Conservation (phyloP, 345 rosid genomes). For the Tarenaya hassleriana region DNA sequence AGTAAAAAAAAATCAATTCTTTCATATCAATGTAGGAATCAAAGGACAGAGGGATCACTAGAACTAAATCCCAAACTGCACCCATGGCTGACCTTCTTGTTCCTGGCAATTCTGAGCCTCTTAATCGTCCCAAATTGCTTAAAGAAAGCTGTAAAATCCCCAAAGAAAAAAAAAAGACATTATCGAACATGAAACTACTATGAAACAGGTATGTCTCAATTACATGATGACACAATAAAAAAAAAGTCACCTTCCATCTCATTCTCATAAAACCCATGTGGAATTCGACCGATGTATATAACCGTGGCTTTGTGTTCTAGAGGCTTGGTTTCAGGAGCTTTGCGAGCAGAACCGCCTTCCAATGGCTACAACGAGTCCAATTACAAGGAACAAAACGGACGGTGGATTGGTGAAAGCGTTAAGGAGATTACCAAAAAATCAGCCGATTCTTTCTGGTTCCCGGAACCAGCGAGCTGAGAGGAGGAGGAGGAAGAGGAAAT, state of each 20-base stretch:
- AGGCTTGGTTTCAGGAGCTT: conserved; percentile 38
- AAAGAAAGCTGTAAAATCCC: conserved; percentile 57
- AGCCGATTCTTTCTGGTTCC: conserved; percentile 30
- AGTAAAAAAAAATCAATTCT: too few relatives aligned
- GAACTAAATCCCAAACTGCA: not conserved
- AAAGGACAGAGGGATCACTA: conserved; percentile 2
- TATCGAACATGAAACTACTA: conserved; percentile 1
- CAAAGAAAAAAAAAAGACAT: too few relatives aligned
- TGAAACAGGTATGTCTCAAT: not conserved
- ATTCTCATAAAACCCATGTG: conserved; percentile 86
- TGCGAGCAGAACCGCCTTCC: conserved; percentile 64
- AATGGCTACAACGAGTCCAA: conserved; percentile 40
- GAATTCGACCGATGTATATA: conserved; percentile 82
- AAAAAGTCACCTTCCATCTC: conserved; percentile 71
- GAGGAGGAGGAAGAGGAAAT: too few relatives aligned
- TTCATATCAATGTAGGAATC: not conserved
- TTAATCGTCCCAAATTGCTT: conserved; percentile 74
- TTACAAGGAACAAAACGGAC: not conserved
- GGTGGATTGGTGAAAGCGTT: not conserved
- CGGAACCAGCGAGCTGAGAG: too few relatives aligned
- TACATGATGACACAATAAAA: not conserved
- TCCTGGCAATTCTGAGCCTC: conserved; percentile 75
- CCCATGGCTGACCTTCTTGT: conserved; percentile 56
- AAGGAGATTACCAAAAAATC: conserved; percentile 67
- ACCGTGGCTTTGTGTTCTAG: conserved; percentile 44